Conservation (phyloP, 371 early-diverging fungal genomes). For the Chytridium lagenaria region DNA sequence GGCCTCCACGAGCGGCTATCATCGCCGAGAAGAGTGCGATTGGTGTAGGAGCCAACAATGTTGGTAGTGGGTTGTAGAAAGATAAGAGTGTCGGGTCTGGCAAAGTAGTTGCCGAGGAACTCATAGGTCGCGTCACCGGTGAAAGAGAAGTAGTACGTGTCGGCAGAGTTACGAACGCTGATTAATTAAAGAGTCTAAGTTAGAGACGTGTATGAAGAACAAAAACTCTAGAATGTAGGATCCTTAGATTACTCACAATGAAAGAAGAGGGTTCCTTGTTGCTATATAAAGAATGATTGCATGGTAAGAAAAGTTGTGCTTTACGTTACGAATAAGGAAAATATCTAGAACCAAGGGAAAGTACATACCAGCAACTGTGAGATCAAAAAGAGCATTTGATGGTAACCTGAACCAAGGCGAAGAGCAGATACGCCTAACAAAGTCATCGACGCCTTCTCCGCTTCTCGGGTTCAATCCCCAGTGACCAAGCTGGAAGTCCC, state of each 20-base stretch:
- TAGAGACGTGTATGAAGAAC: too few species aligned
- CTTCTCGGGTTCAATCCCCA: conserved; percentile 28
- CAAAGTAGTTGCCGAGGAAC: neutral
- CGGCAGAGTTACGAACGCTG: conserved; percentile 25
- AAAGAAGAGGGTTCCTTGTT: conserved; percentile 9
- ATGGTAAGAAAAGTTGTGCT: too few species aligned
- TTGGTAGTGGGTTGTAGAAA: conserved; percentile 22
- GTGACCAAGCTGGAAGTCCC: conserved; percentile 36
- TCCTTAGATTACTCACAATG: conserved; percentile 8
- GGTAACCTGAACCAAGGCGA: conserved; percentile 16
- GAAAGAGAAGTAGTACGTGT: conserved; percentile 33
- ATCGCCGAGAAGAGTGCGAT: conserved; percentile 18
- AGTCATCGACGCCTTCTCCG: conserved; percentile 22
- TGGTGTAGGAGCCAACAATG: conserved; percentile 30
- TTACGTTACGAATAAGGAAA: too few species aligned
- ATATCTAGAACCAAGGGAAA: too few species aligned
- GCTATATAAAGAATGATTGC: too few species aligned
- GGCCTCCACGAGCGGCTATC: conserved; percentile 22
- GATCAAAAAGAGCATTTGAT: conserved; percentile 31
- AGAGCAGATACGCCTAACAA: conserved; percentile 20
- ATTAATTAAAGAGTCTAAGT: neutral
- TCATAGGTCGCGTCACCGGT: conserved; percentile 24
- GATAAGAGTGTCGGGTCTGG: conserved; percentile 10
- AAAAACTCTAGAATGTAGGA: too few species aligned
- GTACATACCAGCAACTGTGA: too few species aligned